Conservation (phyloP, 106 monocot genomes). For the Allium sativum region DNA sequence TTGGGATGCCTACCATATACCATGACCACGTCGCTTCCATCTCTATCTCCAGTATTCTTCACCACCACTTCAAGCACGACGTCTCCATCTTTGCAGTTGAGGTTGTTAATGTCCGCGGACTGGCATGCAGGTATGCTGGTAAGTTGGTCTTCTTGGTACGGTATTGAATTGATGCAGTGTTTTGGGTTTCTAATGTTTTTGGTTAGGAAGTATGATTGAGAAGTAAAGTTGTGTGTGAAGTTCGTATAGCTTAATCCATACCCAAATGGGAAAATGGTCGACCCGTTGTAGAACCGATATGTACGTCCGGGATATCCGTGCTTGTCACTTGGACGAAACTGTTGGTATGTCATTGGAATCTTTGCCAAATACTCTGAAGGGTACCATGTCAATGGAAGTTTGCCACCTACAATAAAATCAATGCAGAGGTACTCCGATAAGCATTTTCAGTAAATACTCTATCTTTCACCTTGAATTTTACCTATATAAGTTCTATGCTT, state of each 20-base stretch:
- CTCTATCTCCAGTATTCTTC: slow-evolving; percentile 15
- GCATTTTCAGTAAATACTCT: too few species aligned
- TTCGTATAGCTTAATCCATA: slow-evolving; percentile 40
- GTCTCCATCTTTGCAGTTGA: slow-evolving; percentile 8
- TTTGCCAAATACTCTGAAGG: background rate
- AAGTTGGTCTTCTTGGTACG: slow-evolving; percentile 11
- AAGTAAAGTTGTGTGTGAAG: slow-evolving; percentile 12
- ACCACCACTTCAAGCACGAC: slow-evolving; percentile 18
- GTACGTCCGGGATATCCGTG: slow-evolving; percentile 38
- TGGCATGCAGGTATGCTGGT: slow-evolving; percentile 8
- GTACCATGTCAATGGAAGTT: slow-evolving; percentile 43
- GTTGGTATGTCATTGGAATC: slow-evolving; percentile 33
- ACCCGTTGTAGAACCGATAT: slow-evolving; percentile 41
- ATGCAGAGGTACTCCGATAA: too few species aligned
- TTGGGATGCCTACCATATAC: slow-evolving; percentile 17
- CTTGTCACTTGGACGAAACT: slow-evolving; percentile 12
- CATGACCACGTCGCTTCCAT: slow-evolving; percentile 19
- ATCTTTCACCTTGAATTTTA: background rate
- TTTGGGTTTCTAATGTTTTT: background rate
- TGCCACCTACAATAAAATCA: slow-evolving; percentile 13
- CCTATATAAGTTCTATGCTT: background rate
- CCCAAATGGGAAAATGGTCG: slow-evolving; percentile 23
- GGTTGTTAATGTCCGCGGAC: background rate
- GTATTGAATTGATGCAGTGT: slow-evolving; percentile 9
- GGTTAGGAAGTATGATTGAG: background rate